These are phyloP conservation scores for Pseudisothecium myosuroides DNA, from an alignment of 225 moss, liverwort and hornwort species.

Conservation along the genomic window DNA sequence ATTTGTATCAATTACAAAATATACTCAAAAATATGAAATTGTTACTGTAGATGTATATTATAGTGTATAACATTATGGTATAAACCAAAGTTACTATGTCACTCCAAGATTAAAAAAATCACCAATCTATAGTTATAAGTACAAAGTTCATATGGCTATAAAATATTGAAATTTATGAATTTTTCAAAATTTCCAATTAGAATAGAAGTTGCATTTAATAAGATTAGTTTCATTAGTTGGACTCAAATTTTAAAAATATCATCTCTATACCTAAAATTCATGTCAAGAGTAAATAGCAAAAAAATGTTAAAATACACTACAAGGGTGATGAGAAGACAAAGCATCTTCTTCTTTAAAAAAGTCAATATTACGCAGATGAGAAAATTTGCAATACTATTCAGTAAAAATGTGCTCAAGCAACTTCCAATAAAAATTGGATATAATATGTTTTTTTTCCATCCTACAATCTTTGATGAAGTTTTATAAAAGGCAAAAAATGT, in stretches of 20 bases:
- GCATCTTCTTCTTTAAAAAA: neutral
- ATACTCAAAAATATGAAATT: neutral
- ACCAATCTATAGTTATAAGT: rapidly evolving
- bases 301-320: neutral
- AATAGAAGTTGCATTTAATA: rapidly evolving
- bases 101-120: neutral
- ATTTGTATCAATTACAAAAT: neutral
- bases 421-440: too few species aligned
- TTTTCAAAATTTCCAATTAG: neutral
- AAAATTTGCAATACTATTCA: neutral
- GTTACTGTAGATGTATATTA: neutral
- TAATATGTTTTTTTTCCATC: too few species aligned
- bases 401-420: neutral
- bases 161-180: neutral
- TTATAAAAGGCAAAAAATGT: neutral
- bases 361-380: neutral
- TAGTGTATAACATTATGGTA: rapidly evolving
- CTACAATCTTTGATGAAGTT: too few species aligned
- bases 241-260: neutral
- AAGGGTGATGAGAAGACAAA: neutral
- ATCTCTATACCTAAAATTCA: neutral
- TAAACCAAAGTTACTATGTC: neutral
- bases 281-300: too few species aligned
- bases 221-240: neutral
- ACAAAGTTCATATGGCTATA: neutral